Evolutionary conservation across 192 early-diverging fungal genomes (phyloP), one percentile per base, ranked within the genome.

Genomic region (Glomus cerebriforme): DNA sequence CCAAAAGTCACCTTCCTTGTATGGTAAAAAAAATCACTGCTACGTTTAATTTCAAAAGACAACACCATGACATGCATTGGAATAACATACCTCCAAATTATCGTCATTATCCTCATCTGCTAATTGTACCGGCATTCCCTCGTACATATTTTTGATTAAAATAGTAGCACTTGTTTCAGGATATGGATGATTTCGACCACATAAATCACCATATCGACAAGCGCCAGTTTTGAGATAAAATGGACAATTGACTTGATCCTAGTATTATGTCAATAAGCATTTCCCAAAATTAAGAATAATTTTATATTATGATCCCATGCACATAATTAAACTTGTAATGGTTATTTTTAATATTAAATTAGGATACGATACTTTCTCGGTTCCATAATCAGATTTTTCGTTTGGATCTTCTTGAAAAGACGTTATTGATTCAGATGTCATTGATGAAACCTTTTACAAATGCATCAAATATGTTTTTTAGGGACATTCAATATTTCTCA

Each of bases 161-260:
- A 85, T 66, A 19, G 80, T 79, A 29, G 58, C 47, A 75, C 82
- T 72, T 62, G 47, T 70, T 49, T 72, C 67, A 32, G 82, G 82
- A 59, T 75, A 64, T 22, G 60, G 39, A 65, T 83, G 82, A 64
- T 43, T 12, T 29, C 82, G 76, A 75, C 63, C 81, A 75, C 82
- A 83, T 70, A 32, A 47, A 67, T 59, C 34, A 19, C 75, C 79
- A 64, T 85, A 85, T 24, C 85, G 67, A 59, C 85, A 85, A 32
- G 85, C 85, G 5, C 85, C 85, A 49, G 84, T 82, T 75, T 85
- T 85, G 17, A 73, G 24, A 65, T 83, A 85, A 62, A 85, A 85
- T 27, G 83, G 77, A 68, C 85, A 85, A 37, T 82, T 77, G 37
- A 78, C 24, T 58, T 67, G 77, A 59, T 78, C 77, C 77, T 78